Evolutionary conservation across 441 rosid genomes (phyloP), one percentile per base, ranked within the genome.

Genomic region (Adansonia grandidieri): DNA sequence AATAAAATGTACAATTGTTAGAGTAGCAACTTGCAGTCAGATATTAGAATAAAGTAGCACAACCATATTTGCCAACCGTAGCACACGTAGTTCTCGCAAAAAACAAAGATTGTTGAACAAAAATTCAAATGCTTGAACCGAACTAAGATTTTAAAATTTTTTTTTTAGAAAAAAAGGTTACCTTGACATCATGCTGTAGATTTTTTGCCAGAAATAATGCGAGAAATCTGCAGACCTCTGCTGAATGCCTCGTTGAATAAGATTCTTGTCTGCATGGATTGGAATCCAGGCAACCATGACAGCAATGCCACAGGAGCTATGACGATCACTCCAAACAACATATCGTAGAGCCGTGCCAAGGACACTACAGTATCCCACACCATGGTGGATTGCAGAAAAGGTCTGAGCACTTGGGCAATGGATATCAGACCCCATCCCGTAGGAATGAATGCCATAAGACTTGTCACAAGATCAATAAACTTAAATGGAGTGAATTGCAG

Each of bases 361-460:
- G 99, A 93, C 51, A 92, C 95, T 6, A 93, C 94, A 9, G 92
- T 85, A 57, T 91, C 92, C 98, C 99, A 95, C 77, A 90, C 86
- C 78, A 89, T 86, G 40, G 91, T 87, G 57, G 91, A 80, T 83
- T 91, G 84, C 81, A 95, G 87, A 86, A 90, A 89, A 72, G 99
- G 90, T 71, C 89, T 82, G 69, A 93, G 89, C 48, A 95, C 99
- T 79, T 84, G 96, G 47, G 98, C 97, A 67, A 95, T 93, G 77
- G 82, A 86, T 48, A 93, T 82, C 71, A 95, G 64, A 64, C 97
- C 98, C 98, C 98, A 95, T 37, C 98, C 98, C 1, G 97, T 95
- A 9, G 98, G 98, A 54, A 95, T 81, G 80, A 95, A 95, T 20
- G 98, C 98, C 90, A 95, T 58, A 68, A 92, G 79, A 75, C 97